Evolutionary conservation across 1,284 basidiomycete genomes (phyloP), one percentile per base, ranked within the genome.

Genomic region (Taiwanofungus camphoratus): DNA sequence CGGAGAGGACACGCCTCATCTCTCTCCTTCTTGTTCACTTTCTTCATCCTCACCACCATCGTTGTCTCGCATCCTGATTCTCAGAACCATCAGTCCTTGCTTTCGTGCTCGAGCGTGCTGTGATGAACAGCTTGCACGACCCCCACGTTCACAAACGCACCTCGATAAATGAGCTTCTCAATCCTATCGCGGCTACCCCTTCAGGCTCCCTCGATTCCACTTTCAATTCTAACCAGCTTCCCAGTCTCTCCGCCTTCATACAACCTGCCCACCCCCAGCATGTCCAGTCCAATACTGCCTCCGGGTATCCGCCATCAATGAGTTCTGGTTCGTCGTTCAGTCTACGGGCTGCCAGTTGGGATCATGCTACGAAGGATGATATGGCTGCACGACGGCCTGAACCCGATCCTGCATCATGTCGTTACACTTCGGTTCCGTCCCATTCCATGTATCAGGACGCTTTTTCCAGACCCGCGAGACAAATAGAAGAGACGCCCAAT

Each of bases 111-210:
- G n/a, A n/a, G n/a, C n/a, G n/a, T n/a, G n/a, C 38, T 50, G 55
- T 59, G 47, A 74, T 73, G 70, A 71, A 73, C 47, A 59, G 59
- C 51, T 56, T 73, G 48, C 70, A 74, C 42, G 72, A 75, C 56
- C 53, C 48, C 32, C 61, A 66, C 55, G 58, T 49, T 31, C 65
- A 68, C 48, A 75, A 73, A 54, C 70, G 73, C 33, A 75, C 73
- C 8, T 74, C 73, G 42, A 74, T 75, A 58, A 68, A 63, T 52
- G 68, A 75, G 47, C 68, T 74, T n/a, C 70, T 74, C 54, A 74
- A 74, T 48, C 71, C 71, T 19, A 52, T 65, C 51, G 58, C 53
- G 36, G 50, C 52, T 20, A 36, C 56, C 24, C 44, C 63, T 37
- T 57, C 60, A 40, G 55, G 54, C 44, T 62, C 59, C 24, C 62